These are phyloP conservation scores for Dothideomycetidae sp. DNA, from an alignment of 2,329 filamentous ascomycete species.

Conservation along the genomic window DNA sequence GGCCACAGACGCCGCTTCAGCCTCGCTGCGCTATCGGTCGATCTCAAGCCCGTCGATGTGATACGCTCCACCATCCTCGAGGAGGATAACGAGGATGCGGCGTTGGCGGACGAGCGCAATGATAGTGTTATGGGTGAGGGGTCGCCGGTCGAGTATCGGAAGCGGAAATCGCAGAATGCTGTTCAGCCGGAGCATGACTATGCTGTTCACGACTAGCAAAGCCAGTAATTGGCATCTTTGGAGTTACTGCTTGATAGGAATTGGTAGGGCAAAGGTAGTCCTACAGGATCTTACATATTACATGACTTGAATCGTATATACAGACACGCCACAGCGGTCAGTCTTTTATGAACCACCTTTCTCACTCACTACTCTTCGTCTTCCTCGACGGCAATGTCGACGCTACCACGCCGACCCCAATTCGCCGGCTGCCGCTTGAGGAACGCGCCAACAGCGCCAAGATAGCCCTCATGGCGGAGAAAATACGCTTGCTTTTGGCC, in stretches of 20 bases:
- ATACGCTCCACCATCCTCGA: constrained; percentile 5
- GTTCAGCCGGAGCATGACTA: not conserved
- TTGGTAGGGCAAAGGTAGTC: no score
- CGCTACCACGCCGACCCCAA: constrained; percentile 57
- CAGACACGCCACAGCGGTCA: not conserved
- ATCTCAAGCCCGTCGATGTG: constrained; percentile 1
- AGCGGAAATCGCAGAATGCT: not conserved
- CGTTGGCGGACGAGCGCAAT: constrained; percentile 1
- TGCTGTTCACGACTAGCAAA: not conserved
- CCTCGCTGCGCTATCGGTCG: constrained; percentile 7
- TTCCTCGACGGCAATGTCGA: constrained; percentile 9
- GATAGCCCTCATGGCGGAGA: constrained; percentile 84
- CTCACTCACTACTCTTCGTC: constrained; percentile 2
- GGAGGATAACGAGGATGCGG: constrained; percentile 3
- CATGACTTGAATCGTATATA: not conserved
- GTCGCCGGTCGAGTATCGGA: constrained; percentile 2
- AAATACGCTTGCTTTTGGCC: constrained; percentile 93
- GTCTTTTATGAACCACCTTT: not conserved
- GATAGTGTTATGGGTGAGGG: constrained; percentile 7
- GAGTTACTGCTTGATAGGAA: no score
- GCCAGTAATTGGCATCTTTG: no score
- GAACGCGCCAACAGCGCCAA: constrained; percentile 88
- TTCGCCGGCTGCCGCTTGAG: constrained; percentile 79
- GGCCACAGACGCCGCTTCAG: constrained; percentile 34
- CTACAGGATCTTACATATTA: not conserved